These are phyloP conservation scores for Sporothrix mexicana DNA, from an alignment of 2,329 filamentous ascomycete genomes.

Conservation along the genomic window DNA sequence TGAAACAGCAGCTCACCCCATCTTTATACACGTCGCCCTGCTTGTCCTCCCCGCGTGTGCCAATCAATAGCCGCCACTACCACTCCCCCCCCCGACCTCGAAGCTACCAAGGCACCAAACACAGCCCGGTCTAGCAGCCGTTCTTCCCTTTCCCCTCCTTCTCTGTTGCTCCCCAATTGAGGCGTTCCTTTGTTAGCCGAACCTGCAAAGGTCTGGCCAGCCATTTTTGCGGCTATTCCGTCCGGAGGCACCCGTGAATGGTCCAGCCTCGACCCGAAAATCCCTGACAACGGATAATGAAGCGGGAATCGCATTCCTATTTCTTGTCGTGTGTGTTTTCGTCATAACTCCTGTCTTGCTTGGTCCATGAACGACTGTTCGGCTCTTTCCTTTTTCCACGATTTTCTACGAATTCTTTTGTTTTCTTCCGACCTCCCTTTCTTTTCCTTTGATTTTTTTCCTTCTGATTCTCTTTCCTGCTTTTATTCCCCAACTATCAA, in stretches of 20 bases:
- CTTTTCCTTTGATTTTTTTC: slow-evolving; percentile 4
- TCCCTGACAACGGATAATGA: slow-evolving; percentile 27
- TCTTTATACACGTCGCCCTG: slow-evolving; percentile 11
- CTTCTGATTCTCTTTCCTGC: background rate
- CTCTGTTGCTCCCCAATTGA: slow-evolving; percentile 24
- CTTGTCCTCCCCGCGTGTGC: slow-evolving; percentile 23
- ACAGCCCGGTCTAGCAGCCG: background rate
- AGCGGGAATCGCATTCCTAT: slow-evolving; percentile 27
- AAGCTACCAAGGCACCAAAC: slow-evolving; percentile 18
- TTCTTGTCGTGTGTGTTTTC: slow-evolving; percentile 33
- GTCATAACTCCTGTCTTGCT: background rate
- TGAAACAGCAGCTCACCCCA: slow-evolving; percentile 20
- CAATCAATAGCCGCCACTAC: slow-evolving; percentile 28
- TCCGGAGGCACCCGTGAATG: slow-evolving; percentile 34
- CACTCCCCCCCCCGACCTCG: slow-evolving; percentile 9
- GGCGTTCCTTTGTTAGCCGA: slow-evolving; percentile 28
- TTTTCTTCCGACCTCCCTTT: background rate
- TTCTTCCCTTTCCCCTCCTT: slow-evolving; percentile 23
- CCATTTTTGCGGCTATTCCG: slow-evolving; percentile 33
- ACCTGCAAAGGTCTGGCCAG: slow-evolving; percentile 26
- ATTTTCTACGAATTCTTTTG: background rate
- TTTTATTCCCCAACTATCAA: background rate
- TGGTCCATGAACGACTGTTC: background rate
- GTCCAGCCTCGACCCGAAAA: slow-evolving; percentile 31
- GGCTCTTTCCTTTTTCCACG: background rate